phyloP scores from a whole-genome alignment of 2,329 filamentous ascomycete genomes.

The Neonectria punicea region DNA sequence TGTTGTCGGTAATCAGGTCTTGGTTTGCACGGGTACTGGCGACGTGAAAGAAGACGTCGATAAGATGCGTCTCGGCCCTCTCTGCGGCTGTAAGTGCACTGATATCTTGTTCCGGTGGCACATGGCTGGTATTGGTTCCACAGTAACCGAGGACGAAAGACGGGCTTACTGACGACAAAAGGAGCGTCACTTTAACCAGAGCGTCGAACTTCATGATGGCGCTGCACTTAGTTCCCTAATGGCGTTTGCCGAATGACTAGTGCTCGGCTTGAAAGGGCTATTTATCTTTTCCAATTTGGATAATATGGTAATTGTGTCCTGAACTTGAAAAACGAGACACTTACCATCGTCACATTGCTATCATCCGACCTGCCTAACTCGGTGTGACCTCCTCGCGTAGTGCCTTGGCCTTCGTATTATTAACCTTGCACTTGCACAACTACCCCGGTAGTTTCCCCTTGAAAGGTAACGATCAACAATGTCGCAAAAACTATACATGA shows the following conservation, averaged over 20 bases:
- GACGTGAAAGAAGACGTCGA: constrained; percentile 9
- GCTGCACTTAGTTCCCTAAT: background rate
- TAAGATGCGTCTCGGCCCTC: background rate
- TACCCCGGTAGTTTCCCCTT: background rate
- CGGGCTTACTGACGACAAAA: background rate
- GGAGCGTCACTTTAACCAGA: background rate
- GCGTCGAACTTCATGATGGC: background rate
- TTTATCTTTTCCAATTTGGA: background rate
- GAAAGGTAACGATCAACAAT: background rate
- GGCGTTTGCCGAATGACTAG: background rate
- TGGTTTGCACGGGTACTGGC: constrained; percentile 4
- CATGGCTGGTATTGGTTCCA: background rate
- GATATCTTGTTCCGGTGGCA: background rate
- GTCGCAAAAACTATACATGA: background rate
- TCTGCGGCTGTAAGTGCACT: background rate
- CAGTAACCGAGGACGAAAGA: background rate
- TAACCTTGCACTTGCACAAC: background rate
- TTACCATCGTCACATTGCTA: background rate
- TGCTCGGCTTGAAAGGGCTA: background rate
- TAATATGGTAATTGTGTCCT: background rate
- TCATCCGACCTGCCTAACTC: background rate
- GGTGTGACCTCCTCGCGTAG: background rate
- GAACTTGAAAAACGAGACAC: background rate
- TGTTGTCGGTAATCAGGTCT: constrained; percentile 2
- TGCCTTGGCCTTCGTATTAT: background rate